Conservation (phyloP, 2,329 filamentous ascomycete genomes). For the Ilyonectria sp. region DNA sequence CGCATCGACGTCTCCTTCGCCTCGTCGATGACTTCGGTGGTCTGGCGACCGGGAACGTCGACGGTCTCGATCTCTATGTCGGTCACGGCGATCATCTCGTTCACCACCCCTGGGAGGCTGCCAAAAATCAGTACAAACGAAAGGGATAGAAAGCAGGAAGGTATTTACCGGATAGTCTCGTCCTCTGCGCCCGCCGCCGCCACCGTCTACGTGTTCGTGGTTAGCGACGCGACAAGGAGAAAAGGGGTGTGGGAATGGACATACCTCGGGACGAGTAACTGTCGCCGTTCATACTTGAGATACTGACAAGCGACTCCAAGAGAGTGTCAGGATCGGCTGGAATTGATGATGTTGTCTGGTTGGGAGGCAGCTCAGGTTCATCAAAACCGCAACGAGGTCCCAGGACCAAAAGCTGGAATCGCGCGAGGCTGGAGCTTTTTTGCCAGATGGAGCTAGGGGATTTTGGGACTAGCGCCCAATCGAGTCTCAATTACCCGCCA, state of each 20-base stretch:
- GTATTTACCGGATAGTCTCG: constrained; percentile 69
- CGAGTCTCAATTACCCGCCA: constrained; percentile 21
- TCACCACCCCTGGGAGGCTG: constrained; percentile 48
- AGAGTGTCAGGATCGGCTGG: constrained; percentile 29
- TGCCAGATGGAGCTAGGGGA: constrained; percentile 48
- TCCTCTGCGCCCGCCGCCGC: constrained; percentile 63
- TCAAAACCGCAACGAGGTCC: constrained; percentile 49
- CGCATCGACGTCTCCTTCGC: constrained; percentile 84
- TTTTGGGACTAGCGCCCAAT: constrained; percentile 44
- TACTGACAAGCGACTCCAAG: constrained; percentile 38
- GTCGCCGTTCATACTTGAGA: constrained; percentile 83
- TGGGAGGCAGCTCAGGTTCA: constrained; percentile 42
- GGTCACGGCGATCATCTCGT: constrained; percentile 50
- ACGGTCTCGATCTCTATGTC: constrained; percentile 58
- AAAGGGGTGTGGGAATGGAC: constrained; percentile 40
- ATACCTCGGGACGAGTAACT: constrained; percentile 85
- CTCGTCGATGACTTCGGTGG: constrained; percentile 76
- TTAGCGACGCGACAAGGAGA: constrained; percentile 51
- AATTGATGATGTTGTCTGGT: constrained; percentile 44
- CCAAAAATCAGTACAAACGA: constrained; percentile 36
- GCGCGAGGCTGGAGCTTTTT: constrained; percentile 65
- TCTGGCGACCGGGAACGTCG: constrained; percentile 91
- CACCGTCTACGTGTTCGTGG: constrained; percentile 51
- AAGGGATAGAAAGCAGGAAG: neutral
- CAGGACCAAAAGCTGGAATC: constrained; percentile 47